A percentile compares a stretch with the other conserved stretches of the same genome.
Conservation (phyloP, 345 rosid species). For the Rhodamnia rubescens region DNA sequence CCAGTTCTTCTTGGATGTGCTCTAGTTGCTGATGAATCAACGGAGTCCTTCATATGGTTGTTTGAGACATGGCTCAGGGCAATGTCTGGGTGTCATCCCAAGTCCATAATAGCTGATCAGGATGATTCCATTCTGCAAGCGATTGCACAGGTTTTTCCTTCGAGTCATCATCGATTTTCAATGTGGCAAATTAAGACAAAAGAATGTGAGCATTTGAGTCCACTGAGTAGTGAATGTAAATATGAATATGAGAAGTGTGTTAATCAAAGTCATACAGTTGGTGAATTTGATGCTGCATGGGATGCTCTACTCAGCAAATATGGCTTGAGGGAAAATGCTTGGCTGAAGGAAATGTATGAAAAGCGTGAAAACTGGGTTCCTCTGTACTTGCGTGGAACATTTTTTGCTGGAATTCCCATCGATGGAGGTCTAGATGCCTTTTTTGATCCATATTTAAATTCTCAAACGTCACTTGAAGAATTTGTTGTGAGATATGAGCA, state of each 20-base stretch:
- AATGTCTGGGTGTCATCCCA: constrained; percentile 63
- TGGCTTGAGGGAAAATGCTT: constrained; percentile 38
- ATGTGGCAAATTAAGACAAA: constrained; percentile 63
- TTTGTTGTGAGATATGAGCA: constrained; percentile 55
- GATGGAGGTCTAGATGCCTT: constrained; percentile 45
- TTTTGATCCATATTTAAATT: constrained; percentile 45
- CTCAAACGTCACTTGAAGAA: constrained; percentile 47
- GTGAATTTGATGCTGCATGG: constrained; percentile 66
- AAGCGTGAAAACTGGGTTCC: constrained; percentile 80
- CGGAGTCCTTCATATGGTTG: constrained; percentile 65
- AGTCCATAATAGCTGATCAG: constrained; percentile 76
- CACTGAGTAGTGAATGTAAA: constrained; percentile 42
- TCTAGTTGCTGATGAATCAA: constrained; percentile 56
- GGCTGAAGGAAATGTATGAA: constrained; percentile 69
- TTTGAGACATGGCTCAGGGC: constrained; percentile 79
- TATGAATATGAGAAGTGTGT: constrained; percentile 66
- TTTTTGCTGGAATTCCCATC: constrained; percentile 70
- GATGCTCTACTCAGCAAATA: constrained; percentile 45
- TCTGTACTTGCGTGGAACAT: constrained; percentile 46
- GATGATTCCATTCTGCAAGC: constrained; percentile 65
- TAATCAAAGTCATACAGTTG: constrained; percentile 49
- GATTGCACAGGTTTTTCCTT: constrained; percentile 55
- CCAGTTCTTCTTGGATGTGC: constrained; percentile 91
- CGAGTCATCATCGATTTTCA: constrained; percentile 67
- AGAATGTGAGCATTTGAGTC: constrained; percentile 48